These are phyloP conservation scores for Parathielavia hyrcaniae DNA, from an alignment of 495 filamentous ascomycete species.

Conservation along the genomic window DNA sequence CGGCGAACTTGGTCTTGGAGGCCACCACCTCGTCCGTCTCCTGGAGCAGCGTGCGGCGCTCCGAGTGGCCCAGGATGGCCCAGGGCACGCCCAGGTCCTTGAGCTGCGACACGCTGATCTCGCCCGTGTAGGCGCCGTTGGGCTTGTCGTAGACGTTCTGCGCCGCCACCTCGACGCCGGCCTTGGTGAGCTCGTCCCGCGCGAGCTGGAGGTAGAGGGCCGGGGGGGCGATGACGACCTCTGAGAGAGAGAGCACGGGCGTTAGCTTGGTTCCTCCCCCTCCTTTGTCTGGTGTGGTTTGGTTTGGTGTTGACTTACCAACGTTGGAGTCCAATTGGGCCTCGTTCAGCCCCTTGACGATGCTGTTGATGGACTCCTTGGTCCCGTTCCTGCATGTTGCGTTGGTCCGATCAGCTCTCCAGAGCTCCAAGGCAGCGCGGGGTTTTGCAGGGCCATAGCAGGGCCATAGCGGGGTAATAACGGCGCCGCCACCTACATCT, in stretches of 20 bases:
- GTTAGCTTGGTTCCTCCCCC: conserved; percentile 7
- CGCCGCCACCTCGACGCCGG: conserved; percentile 68
- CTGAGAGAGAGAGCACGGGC: conserved; percentile 34
- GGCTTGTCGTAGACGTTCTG: conserved; percentile 97
- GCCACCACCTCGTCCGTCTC: conserved; percentile 85
- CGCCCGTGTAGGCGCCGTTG: conserved; percentile 94
- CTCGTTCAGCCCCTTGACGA: conserved; percentile 79
- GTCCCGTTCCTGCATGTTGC: conserved; percentile 72
- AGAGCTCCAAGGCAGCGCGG: conserved; percentile 21
- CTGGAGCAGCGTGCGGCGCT: conserved; percentile 78
- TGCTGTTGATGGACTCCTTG: conserved; percentile 73
- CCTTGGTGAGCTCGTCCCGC: conserved; percentile 56
- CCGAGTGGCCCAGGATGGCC: conserved; percentile 87
- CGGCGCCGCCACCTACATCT: conserved; percentile 63
- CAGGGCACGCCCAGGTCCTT: conserved; percentile 80
- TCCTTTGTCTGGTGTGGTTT: no score
- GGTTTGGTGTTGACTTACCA: conserved; percentile 42
- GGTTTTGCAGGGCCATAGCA: conserved; percentile 20
- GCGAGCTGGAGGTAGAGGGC: conserved; percentile 83
- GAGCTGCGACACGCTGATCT: conserved; percentile 87
- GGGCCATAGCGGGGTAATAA: conserved; percentile 28
- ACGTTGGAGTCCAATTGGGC: conserved; percentile 63
- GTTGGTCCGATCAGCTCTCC: conserved; percentile 20
- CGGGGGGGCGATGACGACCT: conserved; percentile 91
- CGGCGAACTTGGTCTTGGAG: conserved; percentile 83